Evolutionary conservation across 164 flowering plant genomes (phyloP), one percentile per base, ranked within the genome.

Genomic region (Houttuynia cordata): DNA sequence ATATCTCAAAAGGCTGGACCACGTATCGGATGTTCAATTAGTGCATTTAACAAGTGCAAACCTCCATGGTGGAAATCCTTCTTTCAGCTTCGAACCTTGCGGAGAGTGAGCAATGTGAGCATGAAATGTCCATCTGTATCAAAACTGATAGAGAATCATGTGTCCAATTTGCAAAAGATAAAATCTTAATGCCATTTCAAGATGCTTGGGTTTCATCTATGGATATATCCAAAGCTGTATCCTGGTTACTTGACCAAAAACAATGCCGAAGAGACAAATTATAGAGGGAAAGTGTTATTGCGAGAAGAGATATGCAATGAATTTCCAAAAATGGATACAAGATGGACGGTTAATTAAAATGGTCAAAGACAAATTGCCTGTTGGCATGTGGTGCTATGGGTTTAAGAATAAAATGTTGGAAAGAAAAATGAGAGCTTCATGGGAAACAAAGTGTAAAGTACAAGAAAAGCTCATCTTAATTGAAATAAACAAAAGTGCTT

Each of bases 11-110:
- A 75, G 78, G 78, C 50, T 18, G 78, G 75, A 62, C 73, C 71
- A 51, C 66, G 75, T 25, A 41, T 75, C 30, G 75, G 67, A 19
- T 69, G 75, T 61, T 61, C 75, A 1, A 59, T 75, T 22, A 72
- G 67, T 23, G 75, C 73, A 13, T 71, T 71, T n/a, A 62, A 25
- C 39, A 75, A 69, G 61, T 75, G 78, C 41, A 56, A 59, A 40
- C 75, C 69, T 17, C 73, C 78, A 12, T 75, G 75, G 78, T 75
- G 73, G 75, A 61, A 53, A 40, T 34, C 68, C 62, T 49, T 61
- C 23, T 67, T 34, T 24, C 58, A 21, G 6, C 70, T 1, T 24
- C 47, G 49, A 71, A 69, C 56, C 42, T 72, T 18, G 58, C 62
- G 4, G 78, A 69, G 66, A 59, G 78, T 60, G 70, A 65, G 63